Evolutionary conservation across 2,329 filamentous ascomycete genomes (phyloP).

Genomic region (Neopestalotiopsis sp.): DNA sequence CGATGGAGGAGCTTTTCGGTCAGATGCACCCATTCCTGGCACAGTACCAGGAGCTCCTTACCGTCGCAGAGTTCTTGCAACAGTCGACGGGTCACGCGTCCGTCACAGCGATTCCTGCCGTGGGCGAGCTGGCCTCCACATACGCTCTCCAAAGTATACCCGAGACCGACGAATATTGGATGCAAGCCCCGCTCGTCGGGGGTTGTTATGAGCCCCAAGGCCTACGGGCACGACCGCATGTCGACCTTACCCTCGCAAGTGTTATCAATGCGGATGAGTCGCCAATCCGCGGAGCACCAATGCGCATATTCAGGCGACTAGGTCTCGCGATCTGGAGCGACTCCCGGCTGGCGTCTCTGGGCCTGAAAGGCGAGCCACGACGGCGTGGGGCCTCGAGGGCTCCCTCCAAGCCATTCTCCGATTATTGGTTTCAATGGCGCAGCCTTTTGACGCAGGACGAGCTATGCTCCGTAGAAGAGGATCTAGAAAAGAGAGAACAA

Average conservation of each 20-base stretch:
- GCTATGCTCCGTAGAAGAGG: background rate
- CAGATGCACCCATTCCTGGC: background rate
- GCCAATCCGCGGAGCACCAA: background rate
- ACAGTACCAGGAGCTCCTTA: slow-evolving; percentile 5
- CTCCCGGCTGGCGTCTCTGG: background rate
- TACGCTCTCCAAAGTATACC: background rate
- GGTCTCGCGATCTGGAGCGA: background rate
- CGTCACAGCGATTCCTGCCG: background rate
- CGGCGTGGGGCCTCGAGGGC: background rate
- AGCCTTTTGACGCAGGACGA: background rate
- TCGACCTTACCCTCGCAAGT: background rate
- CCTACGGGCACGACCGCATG: background rate
- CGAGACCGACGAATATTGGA: background rate
- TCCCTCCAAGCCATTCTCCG: background rate
- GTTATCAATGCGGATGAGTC: background rate
- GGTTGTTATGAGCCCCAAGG: background rate
- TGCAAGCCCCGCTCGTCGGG: background rate
- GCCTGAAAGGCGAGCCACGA: background rate
- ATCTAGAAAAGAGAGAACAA: background rate
- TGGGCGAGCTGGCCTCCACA: background rate
- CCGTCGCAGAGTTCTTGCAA: background rate
- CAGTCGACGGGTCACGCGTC: background rate
- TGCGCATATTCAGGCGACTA: background rate
- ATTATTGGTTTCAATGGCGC: background rate
- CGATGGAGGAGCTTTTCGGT: background rate